Evolutionary conservation across 2,329 filamentous ascomycete species (phyloP).

Genomic region (Verruconis gallopava): DNA sequence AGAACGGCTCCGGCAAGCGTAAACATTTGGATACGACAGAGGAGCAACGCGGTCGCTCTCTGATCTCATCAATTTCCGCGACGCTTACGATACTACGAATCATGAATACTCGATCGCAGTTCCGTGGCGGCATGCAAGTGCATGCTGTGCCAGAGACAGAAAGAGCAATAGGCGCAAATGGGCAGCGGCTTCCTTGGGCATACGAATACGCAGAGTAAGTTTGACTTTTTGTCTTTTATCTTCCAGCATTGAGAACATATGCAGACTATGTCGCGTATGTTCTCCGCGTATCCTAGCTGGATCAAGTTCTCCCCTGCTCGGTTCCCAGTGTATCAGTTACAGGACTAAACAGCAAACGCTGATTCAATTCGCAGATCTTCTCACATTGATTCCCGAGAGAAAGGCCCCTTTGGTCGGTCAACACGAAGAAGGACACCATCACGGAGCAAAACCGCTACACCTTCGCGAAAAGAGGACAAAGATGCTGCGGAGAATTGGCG

Average conservation of each 20-base stretch:
- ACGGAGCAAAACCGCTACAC: conserved; percentile 43
- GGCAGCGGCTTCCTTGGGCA: conserved; percentile 48
- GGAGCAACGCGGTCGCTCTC: too few species aligned
- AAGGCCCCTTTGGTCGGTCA: conserved; percentile 47
- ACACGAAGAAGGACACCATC: conserved; percentile 31
- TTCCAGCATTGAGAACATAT: too few species aligned
- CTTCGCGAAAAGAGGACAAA: conserved; percentile 44
- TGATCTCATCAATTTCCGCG: too few species aligned
- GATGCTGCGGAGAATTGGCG: conserved; percentile 30
- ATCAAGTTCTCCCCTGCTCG: background rate
- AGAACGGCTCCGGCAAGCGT: too few species aligned
- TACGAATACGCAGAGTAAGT: conserved; percentile 49
- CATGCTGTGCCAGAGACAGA: conserved; percentile 52
- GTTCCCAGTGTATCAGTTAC: too few species aligned
- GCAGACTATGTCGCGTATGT: background rate
- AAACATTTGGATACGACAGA: too few species aligned
- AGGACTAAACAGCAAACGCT: too few species aligned
- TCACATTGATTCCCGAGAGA: conserved; percentile 33
- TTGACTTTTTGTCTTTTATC: background rate
- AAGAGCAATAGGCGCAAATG: conserved; percentile 45
- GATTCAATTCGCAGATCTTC: conserved; percentile 1
- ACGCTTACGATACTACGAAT: too few species aligned
- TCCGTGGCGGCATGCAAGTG: conserved; percentile 42
- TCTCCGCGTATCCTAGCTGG: background rate
- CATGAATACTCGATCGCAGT: conserved; percentile 9